These are phyloP conservation scores for Vitis riparia DNA, from an alignment of 164 flowering plant genomes.

Conservation along the genomic window DNA sequence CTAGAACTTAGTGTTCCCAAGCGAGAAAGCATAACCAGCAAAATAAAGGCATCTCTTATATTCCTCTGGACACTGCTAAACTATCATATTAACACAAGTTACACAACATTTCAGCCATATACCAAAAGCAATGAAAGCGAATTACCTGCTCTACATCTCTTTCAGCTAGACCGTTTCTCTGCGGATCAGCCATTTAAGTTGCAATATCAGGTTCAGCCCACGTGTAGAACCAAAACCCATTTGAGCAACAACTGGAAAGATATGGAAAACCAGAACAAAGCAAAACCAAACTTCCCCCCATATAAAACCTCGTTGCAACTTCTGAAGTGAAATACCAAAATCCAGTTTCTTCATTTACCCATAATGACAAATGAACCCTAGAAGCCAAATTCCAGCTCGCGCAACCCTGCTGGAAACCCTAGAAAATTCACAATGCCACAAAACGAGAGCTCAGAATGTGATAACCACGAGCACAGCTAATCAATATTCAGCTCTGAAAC, in stretches of 20 bases:
- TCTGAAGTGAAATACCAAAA: neutral
- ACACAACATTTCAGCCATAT: no score
- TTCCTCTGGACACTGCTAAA: no score
- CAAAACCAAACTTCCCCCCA: constrained; percentile 26
- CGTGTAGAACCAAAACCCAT: constrained; percentile 42
- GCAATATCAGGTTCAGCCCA: constrained; percentile 30
- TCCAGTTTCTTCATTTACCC: neutral
- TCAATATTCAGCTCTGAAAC: constrained; percentile 14
- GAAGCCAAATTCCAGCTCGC: constrained; percentile 1
- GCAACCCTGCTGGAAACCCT: neutral
- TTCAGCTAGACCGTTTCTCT: constrained; percentile 52
- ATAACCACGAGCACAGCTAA: neutral
- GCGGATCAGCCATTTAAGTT: constrained; percentile 77
- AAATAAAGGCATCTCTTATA: no score
- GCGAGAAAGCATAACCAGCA: no score
- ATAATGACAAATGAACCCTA: neutral
- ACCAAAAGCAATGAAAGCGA: neutral
- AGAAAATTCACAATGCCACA: constrained; percentile 7
- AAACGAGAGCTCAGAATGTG: neutral
- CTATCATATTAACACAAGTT: no score
- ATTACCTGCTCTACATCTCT: constrained; percentile 80
- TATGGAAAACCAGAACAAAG: neutral
- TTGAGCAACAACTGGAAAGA: constrained; percentile 31
- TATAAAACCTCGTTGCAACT: constrained; percentile 8
- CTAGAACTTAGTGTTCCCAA: no score